Percentiles rank a stretch among this genome's conserved stretches.
phyloP scores from a whole-genome alignment of 2,329 filamentous ascomycete species.

The Clathrospora elynae region DNA sequence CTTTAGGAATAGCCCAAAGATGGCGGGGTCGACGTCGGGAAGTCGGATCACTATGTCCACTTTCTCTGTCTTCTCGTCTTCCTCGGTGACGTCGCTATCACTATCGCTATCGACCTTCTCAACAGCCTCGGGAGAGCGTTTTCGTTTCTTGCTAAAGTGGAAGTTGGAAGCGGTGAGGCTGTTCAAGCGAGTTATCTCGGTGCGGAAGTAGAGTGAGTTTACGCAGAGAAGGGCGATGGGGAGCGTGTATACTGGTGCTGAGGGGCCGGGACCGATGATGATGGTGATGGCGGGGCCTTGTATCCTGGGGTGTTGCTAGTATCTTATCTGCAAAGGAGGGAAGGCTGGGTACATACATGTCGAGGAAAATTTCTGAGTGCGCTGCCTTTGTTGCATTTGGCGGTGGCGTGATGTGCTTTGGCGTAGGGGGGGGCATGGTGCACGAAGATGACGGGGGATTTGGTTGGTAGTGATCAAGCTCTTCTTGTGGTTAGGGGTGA shows the following conservation, averaged over 20 bases:
- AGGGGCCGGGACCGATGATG: slow-evolving; percentile 5
- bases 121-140: slow-evolving; percentile 1
- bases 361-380: slow-evolving; percentile 8
- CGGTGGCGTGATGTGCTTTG: not conserved
- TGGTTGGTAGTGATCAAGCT: too few relatives aligned
- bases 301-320: slow-evolving; percentile 7
- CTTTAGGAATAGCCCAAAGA: slow-evolving; percentile 30
- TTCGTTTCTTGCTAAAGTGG: slow-evolving; percentile 18
- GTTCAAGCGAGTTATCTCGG: slow-evolving; percentile 4
- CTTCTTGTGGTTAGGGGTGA: too few relatives aligned
- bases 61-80: not conserved
- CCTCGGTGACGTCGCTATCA: not conserved
- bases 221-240: slow-evolving; percentile 15
- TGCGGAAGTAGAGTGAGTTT: slow-evolving; percentile 15
- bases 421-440: not conserved
- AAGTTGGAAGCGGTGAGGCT: not conserved
- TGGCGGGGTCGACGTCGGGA: slow-evolving; percentile 10
- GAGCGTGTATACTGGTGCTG: slow-evolving; percentile 8
- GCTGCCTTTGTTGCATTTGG: not conserved
- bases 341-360: slow-evolving; percentile 4
- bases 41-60: slow-evolving; percentile 4
- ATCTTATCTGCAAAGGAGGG: too few relatives aligned
- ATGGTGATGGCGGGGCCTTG: slow-evolving; percentile 13
- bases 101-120: not conserved
- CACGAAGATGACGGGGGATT: too few relatives aligned